Base-by-base conservation (phyloP, 108 stramenopile genomes). In the Skeletonema marinoi region DNA sequence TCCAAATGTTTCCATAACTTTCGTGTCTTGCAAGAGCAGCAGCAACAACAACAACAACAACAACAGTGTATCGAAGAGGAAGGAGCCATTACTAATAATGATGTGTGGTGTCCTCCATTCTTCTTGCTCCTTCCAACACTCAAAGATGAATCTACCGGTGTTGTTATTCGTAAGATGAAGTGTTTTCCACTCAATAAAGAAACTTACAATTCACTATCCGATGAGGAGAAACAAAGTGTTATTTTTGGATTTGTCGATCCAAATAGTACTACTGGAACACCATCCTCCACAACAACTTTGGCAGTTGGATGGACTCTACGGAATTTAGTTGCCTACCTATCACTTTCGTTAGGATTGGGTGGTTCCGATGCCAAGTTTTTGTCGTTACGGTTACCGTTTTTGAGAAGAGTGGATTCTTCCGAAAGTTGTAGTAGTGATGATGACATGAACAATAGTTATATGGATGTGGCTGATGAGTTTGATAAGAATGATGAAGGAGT, bases 241-340 rank as follows among this genome's bases (percentile, higher is more conserved):
- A 77, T 78, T 35, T 92, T 92, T 84, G 94, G 85, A 35, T 91
- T 91, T 77, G 63, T 92, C 6, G 92, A 95, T 86, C 85, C 90
- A 6, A 81, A 48, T 30, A 30, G 66, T 63, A 66, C 79, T 32
- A 62, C 69, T 29, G 19, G 35, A 39, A 21, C 29, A 11, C 30
- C 14, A 31, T 31, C 84, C 21, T 48, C 50, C 0, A 9, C 41
- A 5, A 32, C 63, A 3, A 48, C 32, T 46, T 9, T 78, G 11
- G 67, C 89, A 32, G 78, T 90, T 73, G 95, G 95, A 32, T 96
- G 95, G 95, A 88, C 95, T 6, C 31, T 92, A 39, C 86, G 95
- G 0, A 93, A 93, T 75, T 70, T 96, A 19, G 75, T 96, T 33
- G 95, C 92, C 14, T 92, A 88, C 50, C 65, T 92, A n/a, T 86